These are phyloP conservation scores for Curvularia spicifera DNA, from an alignment of 2,329 filamentous ascomycete genomes.

Conservation along the genomic window DNA sequence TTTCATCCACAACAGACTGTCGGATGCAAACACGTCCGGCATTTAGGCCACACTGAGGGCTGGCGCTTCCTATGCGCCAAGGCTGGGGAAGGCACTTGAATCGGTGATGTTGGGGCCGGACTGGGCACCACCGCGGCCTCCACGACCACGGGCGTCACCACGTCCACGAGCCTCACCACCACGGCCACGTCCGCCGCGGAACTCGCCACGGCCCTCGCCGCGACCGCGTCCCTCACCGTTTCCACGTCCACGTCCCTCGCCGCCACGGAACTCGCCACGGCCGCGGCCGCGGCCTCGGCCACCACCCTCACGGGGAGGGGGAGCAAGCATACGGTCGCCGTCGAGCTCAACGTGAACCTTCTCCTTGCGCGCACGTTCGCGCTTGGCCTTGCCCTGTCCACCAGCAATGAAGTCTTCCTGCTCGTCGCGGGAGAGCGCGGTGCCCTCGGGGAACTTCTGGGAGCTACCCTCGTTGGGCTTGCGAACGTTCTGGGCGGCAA, in stretches of 20 bases:
- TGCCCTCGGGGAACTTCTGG: constrained; percentile 93
- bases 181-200: constrained; percentile 51
- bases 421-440: constrained; percentile 64
- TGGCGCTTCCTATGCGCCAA: constrained; percentile 53
- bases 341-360: constrained; percentile 92
- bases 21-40: constrained; percentile 21
- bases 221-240: constrained; percentile 57
- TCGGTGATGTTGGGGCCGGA: constrained; percentile 58
- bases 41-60: constrained; percentile 25
- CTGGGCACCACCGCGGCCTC: constrained; percentile 53
- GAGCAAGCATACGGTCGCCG: constrained; percentile 62
- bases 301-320: constrained; percentile 60
- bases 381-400: constrained; percentile 74
- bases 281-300: constrained; percentile 58
- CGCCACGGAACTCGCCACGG: constrained; percentile 62
- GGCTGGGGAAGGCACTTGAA: constrained; percentile 60
- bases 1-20: constrained; percentile 19
- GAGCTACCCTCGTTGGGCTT: constrained; percentile 92
- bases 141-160: constrained; percentile 55
- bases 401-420: constrained; percentile 78
- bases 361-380: constrained; percentile 88
- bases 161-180: constrained; percentile 56
- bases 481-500: constrained; percentile 74
- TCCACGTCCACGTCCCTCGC: constrained; percentile 60
- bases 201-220: constrained; percentile 57